Evolutionary conservation across 2,329 filamentous ascomycete genomes (phyloP).

Genomic region (Corniculantispora saksenae): DNA sequence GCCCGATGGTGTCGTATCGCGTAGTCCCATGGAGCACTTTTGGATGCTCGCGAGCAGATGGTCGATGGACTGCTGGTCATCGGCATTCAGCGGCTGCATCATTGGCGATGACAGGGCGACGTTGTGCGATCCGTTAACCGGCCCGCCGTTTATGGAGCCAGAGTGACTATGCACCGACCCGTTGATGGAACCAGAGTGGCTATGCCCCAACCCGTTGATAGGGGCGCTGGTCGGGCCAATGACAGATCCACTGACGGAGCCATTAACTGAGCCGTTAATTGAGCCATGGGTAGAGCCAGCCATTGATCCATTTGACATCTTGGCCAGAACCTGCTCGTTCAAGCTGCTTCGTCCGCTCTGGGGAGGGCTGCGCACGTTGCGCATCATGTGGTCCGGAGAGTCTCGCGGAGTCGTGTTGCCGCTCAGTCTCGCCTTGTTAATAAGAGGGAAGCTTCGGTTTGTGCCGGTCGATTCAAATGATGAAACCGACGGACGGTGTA

Average conservation of each 20-base stretch:
- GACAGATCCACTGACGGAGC: neutral
- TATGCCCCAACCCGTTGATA: neutral
- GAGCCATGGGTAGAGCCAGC: neutral
- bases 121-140: slow-evolving; percentile 35
- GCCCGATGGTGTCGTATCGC: slow-evolving; percentile 54
- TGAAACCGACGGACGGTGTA: slow-evolving; percentile 58
- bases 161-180: neutral
- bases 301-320: slow-evolving; percentile 1
- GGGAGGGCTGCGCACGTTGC: neutral
- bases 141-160: neutral
- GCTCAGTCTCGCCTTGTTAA: slow-evolving; percentile 51
- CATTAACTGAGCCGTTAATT: slow-evolving; percentile 3
- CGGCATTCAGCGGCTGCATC: slow-evolving; percentile 50
- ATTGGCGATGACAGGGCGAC: slow-evolving; percentile 35
- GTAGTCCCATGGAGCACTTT: slow-evolving; percentile 59
- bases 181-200: neutral
- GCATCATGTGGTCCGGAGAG: slow-evolving; percentile 51
- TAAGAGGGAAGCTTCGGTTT: slow-evolving; percentile 62
- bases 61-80: slow-evolving; percentile 63
- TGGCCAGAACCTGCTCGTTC: slow-evolving; percentile 11
- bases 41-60: slow-evolving; percentile 60
- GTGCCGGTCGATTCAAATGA: slow-evolving; percentile 61
- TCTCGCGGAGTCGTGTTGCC: slow-evolving; percentile 50
- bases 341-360: slow-evolving; percentile 13
- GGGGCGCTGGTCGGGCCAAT: neutral